phyloP scores from a whole-genome alignment of 768 basidiomycete genomes.

The Leccinum olivaceopallidum region DNA sequence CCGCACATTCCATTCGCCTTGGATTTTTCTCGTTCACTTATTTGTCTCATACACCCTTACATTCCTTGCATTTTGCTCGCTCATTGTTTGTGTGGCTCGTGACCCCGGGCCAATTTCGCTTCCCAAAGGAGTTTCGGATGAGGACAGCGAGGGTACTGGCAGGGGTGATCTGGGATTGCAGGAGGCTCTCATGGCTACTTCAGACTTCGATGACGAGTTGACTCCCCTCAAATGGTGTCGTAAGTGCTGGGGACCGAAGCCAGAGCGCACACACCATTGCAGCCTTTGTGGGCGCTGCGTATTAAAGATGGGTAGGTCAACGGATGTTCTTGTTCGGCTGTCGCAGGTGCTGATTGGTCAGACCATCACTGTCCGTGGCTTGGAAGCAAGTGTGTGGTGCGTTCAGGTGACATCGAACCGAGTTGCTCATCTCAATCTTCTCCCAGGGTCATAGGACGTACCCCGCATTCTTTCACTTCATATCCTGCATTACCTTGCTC shows the following conservation, averaged over 20 bases:
- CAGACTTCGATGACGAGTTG: conserved; percentile 53
- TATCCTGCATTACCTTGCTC: conserved; percentile 61
- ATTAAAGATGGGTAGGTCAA: conserved; percentile 74
- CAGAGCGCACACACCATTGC: conserved; percentile 82
- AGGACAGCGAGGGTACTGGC: conserved; percentile 31
- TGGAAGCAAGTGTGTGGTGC: conserved; percentile 72
- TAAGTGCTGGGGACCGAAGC: conserved; percentile 77
- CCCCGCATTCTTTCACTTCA: conserved; percentile 80
- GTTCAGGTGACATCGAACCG: conserved; percentile 20
- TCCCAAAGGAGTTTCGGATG: conserved; percentile 23
- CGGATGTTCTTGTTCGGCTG: neutral
- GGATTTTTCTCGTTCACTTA: conserved; percentile 54
- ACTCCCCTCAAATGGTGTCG: conserved; percentile 71
- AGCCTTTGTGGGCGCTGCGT: conserved; percentile 74
- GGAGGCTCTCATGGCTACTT: conserved; percentile 58
- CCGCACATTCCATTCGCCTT: conserved; percentile 47
- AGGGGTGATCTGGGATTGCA: conserved; percentile 49
- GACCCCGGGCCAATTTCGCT: conserved; percentile 67
- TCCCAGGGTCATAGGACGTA: conserved; percentile 79
- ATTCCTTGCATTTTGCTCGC: conserved; percentile 69
- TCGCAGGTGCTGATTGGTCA: conserved; percentile 30
- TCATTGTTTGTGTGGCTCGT: conserved; percentile 69
- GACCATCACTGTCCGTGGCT: conserved; percentile 91
- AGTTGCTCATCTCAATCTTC: conserved; percentile 1
- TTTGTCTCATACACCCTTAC: conserved; percentile 61